Percentiles rank a stretch among this genome's conserved stretches.
Evolutionary conservation across 179 eudicot genomes (phyloP).

Genomic region (Drosera spatulata): DNA sequence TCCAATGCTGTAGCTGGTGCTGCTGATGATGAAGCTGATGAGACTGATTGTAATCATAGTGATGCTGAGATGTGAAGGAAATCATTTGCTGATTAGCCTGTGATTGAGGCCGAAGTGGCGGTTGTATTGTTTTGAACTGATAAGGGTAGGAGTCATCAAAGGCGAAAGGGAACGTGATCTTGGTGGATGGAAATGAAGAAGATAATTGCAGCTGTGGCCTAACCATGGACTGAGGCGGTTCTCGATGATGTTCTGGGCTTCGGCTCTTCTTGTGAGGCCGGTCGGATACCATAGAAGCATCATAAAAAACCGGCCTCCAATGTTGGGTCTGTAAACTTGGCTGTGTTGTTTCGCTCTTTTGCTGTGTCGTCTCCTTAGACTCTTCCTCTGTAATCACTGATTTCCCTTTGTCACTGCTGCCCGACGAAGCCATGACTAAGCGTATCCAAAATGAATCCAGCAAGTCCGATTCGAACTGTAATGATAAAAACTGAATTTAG

Average conservation of each 20-base stretch:
- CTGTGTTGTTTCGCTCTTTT: not conserved
- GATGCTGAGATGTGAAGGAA: slow-evolving; percentile 30
- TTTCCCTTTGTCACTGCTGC: slow-evolving; percentile 2
- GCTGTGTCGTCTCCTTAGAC: not conserved
- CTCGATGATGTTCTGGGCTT: slow-evolving; percentile 33
- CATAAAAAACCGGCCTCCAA: slow-evolving; percentile 41
- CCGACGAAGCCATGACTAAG: slow-evolving; percentile 1
- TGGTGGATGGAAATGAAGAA: slow-evolving; percentile 15
- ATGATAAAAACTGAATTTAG: too few relatives aligned
- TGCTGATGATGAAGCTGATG: slow-evolving; percentile 25
- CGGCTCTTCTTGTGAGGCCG: slow-evolving; percentile 43
- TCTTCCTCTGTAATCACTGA: slow-evolving; percentile 2
- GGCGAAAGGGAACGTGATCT: slow-evolving; percentile 45
- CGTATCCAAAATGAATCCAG: too few relatives aligned
- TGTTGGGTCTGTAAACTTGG: slow-evolving; percentile 14
- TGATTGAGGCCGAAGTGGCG: too few relatives aligned
- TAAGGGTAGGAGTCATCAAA: slow-evolving; percentile 20
- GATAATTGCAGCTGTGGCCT: slow-evolving; percentile 8
- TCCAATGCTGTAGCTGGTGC: slow-evolving; percentile 32
- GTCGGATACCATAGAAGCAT: slow-evolving; percentile 22
- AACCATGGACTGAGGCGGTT: slow-evolving; percentile 9
- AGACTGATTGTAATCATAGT: slow-evolving; percentile 5
- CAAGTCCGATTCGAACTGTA: too few relatives aligned
- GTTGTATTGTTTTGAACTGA: not conserved
- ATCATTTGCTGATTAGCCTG: slow-evolving; percentile 34